A percentile compares a stretch with the other conserved stretches of the same genome.
Evolutionary conservation across 768 basidiomycete genomes (phyloP).

Genomic region (Hygrophoropsis aurantiaca): DNA sequence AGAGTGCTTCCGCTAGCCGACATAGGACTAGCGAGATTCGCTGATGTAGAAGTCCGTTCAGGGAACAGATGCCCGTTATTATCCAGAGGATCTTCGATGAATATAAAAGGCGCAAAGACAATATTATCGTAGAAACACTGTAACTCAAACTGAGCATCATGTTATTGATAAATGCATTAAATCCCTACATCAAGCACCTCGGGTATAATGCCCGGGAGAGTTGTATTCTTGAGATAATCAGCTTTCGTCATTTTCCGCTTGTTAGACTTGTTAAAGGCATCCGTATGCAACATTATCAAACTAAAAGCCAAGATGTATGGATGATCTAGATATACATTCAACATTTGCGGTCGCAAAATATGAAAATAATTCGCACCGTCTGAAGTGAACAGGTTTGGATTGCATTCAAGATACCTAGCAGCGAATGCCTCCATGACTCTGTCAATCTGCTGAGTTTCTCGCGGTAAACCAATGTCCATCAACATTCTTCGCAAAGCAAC

Average conservation of each 20-base stretch:
- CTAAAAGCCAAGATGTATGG: constrained; percentile 97
- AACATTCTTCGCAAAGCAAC: constrained; percentile 86
- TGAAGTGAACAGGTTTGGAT: constrained; percentile 74
- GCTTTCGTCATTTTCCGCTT: constrained; percentile 96
- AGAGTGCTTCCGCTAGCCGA: constrained; percentile 34
- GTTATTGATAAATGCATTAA: not conserved
- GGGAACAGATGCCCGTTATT: constrained; percentile 52
- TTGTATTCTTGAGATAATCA: constrained; percentile 92
- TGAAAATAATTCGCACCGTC: constrained; percentile 56
- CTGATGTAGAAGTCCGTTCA: constrained; percentile 45
- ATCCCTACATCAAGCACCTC: constrained; percentile 81
- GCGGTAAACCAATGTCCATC: constrained; percentile 88
- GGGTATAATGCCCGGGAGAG: constrained; percentile 76
- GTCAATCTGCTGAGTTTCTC: constrained; percentile 98
- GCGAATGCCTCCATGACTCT: constrained; percentile 97
- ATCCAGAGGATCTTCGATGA: constrained; percentile 88
- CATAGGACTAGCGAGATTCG: constrained; percentile 28
- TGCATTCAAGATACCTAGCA: constrained; percentile 76
- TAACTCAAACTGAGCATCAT: not conserved
- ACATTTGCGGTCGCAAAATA: not conserved
- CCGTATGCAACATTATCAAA: constrained; percentile 97
- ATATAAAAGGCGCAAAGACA: constrained; percentile 93
- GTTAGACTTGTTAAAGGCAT: constrained; percentile 97
- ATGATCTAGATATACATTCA: constrained; percentile 56
- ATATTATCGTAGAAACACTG: constrained; percentile 98